Evolutionary conservation across 148 eudicot genomes (phyloP), one percentile per base, ranked within the genome.

Genomic region (Selenicereus undatus): DNA sequence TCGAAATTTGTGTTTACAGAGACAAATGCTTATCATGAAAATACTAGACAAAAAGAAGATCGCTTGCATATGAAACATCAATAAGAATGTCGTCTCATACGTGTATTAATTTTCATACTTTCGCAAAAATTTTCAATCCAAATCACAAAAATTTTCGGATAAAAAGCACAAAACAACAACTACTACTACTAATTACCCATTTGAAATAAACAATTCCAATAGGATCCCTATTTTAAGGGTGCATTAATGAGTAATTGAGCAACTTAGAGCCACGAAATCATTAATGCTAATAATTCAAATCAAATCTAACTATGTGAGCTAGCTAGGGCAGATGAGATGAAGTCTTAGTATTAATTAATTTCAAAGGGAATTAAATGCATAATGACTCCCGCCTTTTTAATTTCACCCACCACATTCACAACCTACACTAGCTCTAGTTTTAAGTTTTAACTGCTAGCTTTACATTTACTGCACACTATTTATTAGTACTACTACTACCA

Each of bases 331-430:
- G 68, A n/a, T 54, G 20, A 54, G 17, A 54, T 64, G 27, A 56
- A 8, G 29, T 5, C n/a, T 8, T 2, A 64, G 68, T 64, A 64
- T 22, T 32, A 32, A 32, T n/a, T 64, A 64, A 64, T 64, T 64
- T 64, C 29, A 64, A 64, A 64, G 68, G 11, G 27, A 64, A 64
- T 64, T 64, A 64, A 64, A 64, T 56, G 68, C 68, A 64, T 64
- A 64, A 64, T 64, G 29, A 64, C 68, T 64, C 68, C 68, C 68
- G 68, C 68, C 68, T 11, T 64, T 22, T 32, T 32, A 32, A 32
- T 32, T 64, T 64, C 68, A 64, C 68, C 68, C 12, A 64, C 68
- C 43, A 39, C 43, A 39, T 39, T 39, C 43, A 39, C 43, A 39
- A 39, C 43, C 68, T 11, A 64, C 1, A 64, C 68, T 13, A 22